Evolutionary conservation across 1,284 basidiomycete genomes (phyloP).

Genomic region (Heliocybe sulcata): DNA sequence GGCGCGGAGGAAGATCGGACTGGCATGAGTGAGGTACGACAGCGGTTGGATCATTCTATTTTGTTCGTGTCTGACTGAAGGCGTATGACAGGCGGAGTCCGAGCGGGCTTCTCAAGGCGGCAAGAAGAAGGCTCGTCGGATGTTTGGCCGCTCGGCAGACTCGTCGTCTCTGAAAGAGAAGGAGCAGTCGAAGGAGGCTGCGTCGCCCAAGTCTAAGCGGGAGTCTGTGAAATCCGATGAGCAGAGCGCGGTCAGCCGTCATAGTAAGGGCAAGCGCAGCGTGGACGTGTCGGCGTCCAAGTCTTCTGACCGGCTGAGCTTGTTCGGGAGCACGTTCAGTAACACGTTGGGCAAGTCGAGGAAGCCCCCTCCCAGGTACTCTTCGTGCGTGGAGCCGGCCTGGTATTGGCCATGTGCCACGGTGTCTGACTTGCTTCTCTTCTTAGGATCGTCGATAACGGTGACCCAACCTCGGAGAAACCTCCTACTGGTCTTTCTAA

Average conservation of each 20-base stretch:
- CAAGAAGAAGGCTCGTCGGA: conserved; percentile 32
- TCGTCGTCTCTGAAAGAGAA: conserved; percentile 22
- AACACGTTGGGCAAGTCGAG: conserved; percentile 55
- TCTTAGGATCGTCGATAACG: conserved; percentile 11
- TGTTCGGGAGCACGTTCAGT: conserved; percentile 63
- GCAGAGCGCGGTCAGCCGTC: conserved; percentile 5
- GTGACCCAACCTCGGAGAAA: conserved; percentile 11
- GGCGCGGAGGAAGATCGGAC: conserved; percentile 44
- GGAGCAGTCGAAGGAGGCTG: conserved; percentile 13
- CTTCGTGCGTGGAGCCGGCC: conserved; percentile 31
- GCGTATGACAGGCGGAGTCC: conserved; percentile 33
- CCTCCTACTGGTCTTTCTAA: conserved; percentile 38
- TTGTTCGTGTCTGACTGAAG: conserved; percentile 2
- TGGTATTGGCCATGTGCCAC: background rate
- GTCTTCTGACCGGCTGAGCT: conserved; percentile 57
- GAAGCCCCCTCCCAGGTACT: conserved; percentile 75
- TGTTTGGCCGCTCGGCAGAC: conserved; percentile 42
- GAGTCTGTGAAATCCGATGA: background rate
- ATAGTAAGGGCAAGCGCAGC: conserved; percentile 38
- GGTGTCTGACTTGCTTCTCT: background rate
- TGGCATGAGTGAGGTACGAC: conserved; percentile 59
- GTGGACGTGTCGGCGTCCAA: conserved; percentile 28
- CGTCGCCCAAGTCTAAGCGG: conserved; percentile 10
- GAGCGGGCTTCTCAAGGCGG: conserved; percentile 18
- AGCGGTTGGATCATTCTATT: conserved; percentile 3